A percentile compares a stretch with the other conserved stretches of the same genome.
Evolutionary conservation across 2,329 filamentous ascomycete species (phyloP).

Genomic region (Eutypella sp.): DNA sequence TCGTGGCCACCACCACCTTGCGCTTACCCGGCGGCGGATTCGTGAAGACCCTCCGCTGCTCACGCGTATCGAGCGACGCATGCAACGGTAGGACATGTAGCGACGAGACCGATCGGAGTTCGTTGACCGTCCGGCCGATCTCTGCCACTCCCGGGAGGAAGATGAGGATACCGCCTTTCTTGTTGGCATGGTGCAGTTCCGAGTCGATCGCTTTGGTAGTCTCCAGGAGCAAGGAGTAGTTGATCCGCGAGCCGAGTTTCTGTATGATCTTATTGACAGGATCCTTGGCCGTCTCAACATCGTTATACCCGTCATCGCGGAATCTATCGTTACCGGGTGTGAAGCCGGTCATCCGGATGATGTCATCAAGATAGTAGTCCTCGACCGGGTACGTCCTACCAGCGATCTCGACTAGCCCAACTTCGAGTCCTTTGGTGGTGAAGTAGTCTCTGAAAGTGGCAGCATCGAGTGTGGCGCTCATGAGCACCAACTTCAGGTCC

Average conservation of each 20-base stretch:
- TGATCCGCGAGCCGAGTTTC: conserved; percentile 75
- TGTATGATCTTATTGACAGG: conserved; percentile 66
- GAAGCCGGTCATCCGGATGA: conserved; percentile 75
- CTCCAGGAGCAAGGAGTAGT: conserved; percentile 80
- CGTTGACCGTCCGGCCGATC: conserved; percentile 74
- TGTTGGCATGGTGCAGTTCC: conserved; percentile 58
- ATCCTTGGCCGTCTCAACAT: conserved; percentile 46
- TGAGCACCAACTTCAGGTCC: conserved; percentile 84
- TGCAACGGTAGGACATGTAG: conserved; percentile 84
- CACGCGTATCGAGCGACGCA: conserved; percentile 80
- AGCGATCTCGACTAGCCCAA: conserved; percentile 80
- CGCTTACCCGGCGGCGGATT: conserved; percentile 71
- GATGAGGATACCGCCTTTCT: conserved; percentile 85
- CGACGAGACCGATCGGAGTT: conserved; percentile 55
- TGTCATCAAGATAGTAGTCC: conserved; percentile 85
- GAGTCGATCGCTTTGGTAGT: conserved; percentile 78
- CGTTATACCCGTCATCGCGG: conserved; percentile 27
- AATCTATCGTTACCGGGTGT: conserved; percentile 29
- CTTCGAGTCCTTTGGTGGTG: conserved; percentile 57
- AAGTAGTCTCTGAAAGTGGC: conserved; percentile 83
- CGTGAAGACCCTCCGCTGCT: conserved; percentile 84
- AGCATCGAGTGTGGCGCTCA: conserved; percentile 94
- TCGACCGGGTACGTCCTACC: conserved; percentile 86
- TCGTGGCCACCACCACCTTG: conserved; percentile 92
- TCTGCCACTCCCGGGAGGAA: conserved; percentile 91